These are phyloP conservation scores for Orbilia javanica DNA, from an alignment of 2,329 filamentous ascomycete species.

Conservation along the genomic window DNA sequence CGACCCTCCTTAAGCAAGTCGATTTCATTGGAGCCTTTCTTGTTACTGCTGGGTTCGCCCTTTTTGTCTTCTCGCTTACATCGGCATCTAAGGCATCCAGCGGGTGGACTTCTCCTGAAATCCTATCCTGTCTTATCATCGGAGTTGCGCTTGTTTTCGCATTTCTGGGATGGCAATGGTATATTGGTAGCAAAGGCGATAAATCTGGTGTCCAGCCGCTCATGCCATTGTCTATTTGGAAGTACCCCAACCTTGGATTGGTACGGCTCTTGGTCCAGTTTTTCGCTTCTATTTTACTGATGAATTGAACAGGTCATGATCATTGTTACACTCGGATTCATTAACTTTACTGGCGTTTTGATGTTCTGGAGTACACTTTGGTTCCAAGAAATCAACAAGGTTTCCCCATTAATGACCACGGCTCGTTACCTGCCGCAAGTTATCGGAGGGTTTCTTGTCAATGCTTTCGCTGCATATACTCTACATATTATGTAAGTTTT, in stretches of 20 bases:
- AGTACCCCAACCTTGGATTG: conserved; percentile 41
- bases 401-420: conserved; percentile 37
- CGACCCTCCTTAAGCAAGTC: conserved; percentile 45
- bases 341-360: conserved; percentile 46
- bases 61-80: conserved; percentile 50
- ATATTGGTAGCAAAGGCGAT: conserved; percentile 16
- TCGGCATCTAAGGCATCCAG: conserved; percentile 36
- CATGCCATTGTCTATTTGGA: conserved; percentile 54
- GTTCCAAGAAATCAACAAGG: conserved; percentile 56
- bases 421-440: conserved; percentile 50
- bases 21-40: conserved; percentile 51
- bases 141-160: conserved; percentile 26
- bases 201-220: conserved; percentile 37
- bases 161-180: conserved; percentile 52
- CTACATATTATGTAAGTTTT: conserved; percentile 44
- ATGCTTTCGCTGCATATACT: conserved; percentile 45
- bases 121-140: conserved; percentile 43
- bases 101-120: conserved; percentile 44
- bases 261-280: conserved; percentile 1
- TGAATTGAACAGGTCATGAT: conserved; percentile 28
- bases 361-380: conserved; percentile 56
- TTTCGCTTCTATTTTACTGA: not conserved
- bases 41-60: conserved; percentile 51
- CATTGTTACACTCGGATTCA: conserved; percentile 48
- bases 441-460: conserved; percentile 43